A percentile compares a stretch with the other conserved stretches of the same genome.
phyloP scores from a whole-genome alignment of 495 filamentous ascomycete species.

The Glonium stellatum region DNA sequence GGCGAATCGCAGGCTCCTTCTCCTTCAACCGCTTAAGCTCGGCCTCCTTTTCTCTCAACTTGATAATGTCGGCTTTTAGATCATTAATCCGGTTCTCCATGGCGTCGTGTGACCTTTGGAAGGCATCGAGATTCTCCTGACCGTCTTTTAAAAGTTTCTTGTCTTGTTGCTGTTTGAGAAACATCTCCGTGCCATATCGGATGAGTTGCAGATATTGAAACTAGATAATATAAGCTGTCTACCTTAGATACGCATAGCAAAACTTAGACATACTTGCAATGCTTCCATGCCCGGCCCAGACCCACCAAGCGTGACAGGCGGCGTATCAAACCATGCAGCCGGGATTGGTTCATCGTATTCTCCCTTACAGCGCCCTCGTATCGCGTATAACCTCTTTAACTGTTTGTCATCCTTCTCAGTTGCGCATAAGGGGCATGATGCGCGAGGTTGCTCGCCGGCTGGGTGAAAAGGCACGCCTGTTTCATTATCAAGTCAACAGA shows the following conservation, averaged over 20 bases:
- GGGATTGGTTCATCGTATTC: constrained; percentile 40
- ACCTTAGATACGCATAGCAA: background rate
- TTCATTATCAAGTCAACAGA: background rate
- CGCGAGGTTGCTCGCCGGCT: constrained; percentile 32
- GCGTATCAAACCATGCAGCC: constrained; percentile 33
- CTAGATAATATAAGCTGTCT: background rate
- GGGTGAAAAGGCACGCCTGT: constrained; percentile 41
- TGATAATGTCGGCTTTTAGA: constrained; percentile 26
- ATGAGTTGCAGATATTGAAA: background rate
- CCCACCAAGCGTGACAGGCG: constrained; percentile 33
- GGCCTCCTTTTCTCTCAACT: constrained; percentile 18
- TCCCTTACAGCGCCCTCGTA: constrained; percentile 34
- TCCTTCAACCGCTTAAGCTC: constrained; percentile 29
- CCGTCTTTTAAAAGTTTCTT: background rate
- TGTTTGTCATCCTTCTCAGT: constrained; percentile 29
- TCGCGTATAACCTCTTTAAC: constrained; percentile 36
- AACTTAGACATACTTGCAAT: constrained; percentile 31
- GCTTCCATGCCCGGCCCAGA: constrained; percentile 33
- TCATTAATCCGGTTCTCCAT: constrained; percentile 33
- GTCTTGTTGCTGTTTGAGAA: background rate
- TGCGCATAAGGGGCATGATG: constrained; percentile 40
- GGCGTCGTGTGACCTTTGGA: background rate
- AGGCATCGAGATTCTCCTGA: background rate
- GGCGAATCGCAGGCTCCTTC: constrained; percentile 28
- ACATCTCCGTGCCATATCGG: background rate